Base-by-base conservation (phyloP, 73 alveolate genomes). In the Tetrahymena borealis region DNA sequence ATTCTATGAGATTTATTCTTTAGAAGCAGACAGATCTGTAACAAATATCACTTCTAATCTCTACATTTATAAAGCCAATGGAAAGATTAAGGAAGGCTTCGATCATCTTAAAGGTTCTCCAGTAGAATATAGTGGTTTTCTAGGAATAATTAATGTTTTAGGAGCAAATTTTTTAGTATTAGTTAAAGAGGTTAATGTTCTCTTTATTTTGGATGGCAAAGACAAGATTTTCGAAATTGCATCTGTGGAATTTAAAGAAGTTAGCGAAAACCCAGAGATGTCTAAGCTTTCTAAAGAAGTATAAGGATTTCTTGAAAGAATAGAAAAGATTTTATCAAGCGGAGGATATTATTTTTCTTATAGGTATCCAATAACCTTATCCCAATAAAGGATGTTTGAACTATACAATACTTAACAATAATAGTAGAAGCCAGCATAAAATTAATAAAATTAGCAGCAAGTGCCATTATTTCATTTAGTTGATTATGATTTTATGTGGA, bases 321-420 rank as follows among this genome's bases (percentile, higher is more conserved):
- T 93, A 32, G 91, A 78, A 32, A 39, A 93, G 78, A 31, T 93
- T 7, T 39, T 93, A 33, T 20, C 39, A 7, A 40, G 77, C 35
- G 85, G 85, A 36, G 95, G 95, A 10, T 98, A 97, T 94, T 99
- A 97, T 95, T 99, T 97, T 93, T 97, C 99, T n/a, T 98, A 98
- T 92, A 94, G 96, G 77, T 91, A 96, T 90, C 99, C 98, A 93
- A 94, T 99, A 90, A 97, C 99, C 10, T 94, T 78, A 32, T 92
- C 93, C 43, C 79, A 94, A 90, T 79, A 78, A 33, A 78, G 40
- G 18, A 40, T 95, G 39, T 43, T 79, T 78, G 94, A 91, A 38
- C 93, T 91, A 78, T 94, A 91, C 42, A 90, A 92, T 40, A 94
- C 97, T 37, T n/a, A n/a, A n/a, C n/a, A n/a, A n/a, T n/a, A n/a